Base-by-base conservation (phyloP, 768 basidiomycete species). In the Trichaptum fuscoviolaceum region DNA sequence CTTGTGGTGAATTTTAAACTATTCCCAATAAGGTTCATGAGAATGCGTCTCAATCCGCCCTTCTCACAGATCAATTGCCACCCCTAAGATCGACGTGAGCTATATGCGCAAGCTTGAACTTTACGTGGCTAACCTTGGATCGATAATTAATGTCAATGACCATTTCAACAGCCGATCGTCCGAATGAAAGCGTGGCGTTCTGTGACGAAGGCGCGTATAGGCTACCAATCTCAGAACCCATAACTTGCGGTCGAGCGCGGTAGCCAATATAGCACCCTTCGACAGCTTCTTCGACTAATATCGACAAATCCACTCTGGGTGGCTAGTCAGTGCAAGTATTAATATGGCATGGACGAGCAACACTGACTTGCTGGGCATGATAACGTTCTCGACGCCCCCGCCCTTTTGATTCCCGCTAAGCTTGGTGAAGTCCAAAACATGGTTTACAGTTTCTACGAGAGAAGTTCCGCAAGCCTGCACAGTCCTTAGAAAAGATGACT, bases 1-100 rank as follows among this genome's bases (percentile, higher is more conserved):
- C 88, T 83, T 90, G 85, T 81, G 34, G 95, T 96, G 75, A 97
- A 97, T 76, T 98, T 96, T 64, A 96, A 78, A 71, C 93, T 93
- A 75, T 96, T 97, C 18, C 95, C 93, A 70, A 97, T 93, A 42
- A 98, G 77, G 74, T 98, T 98, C 93, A 97, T 96, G 68, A 97
- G 75, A 15, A 97, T 88, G 27, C 96, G 85, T 34, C 96, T 86
- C 68, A 97, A 89, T 17, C 96, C 96, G 34, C 93, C 95, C 74
- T 91, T 94, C 76, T 98, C 96, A 74, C 92, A 95, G 72, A 87
- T 89, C 30, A 96, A 78, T 8, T 79, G 78, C 95, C 95, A 98
- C 1, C 93, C 93, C 91, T 95, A 63, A 66, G 52, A 8, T 24
- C 30, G 24, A 61, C 15, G 24, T 61, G 25, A 34, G 42, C 23